Conservation (phyloP, 495 filamentous ascomycete genomes). For the Talaromyces stipitatus region DNA sequence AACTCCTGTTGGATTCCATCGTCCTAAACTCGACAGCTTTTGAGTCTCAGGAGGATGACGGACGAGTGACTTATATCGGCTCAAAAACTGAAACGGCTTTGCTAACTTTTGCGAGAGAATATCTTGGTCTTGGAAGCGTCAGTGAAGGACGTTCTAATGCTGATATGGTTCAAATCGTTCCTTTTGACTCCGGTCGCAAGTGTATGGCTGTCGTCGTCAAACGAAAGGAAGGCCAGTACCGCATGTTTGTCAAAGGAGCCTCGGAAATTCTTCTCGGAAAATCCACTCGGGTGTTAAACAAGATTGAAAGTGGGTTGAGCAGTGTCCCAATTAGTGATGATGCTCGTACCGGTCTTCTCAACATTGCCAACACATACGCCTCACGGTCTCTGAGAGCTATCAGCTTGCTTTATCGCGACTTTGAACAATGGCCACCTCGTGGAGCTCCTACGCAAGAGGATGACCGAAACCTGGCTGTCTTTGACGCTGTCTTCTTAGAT, state of each 20-base stretch:
- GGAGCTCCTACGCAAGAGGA: slow-evolving; percentile 58
- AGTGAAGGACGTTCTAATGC: slow-evolving; percentile 63
- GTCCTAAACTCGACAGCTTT: slow-evolving; percentile 84
- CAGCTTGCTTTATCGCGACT: slow-evolving; percentile 79
- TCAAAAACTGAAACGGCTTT: slow-evolving; percentile 89
- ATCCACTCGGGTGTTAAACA: slow-evolving; percentile 61
- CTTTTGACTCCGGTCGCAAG: slow-evolving; percentile 81
- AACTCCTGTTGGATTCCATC: slow-evolving; percentile 65
- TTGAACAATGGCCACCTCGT: slow-evolving; percentile 79
- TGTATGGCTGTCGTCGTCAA: slow-evolving; percentile 81
- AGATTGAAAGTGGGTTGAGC: slow-evolving; percentile 56
- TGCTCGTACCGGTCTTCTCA: slow-evolving; percentile 50
- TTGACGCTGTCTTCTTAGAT: slow-evolving; percentile 70
- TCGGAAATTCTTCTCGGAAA: slow-evolving; percentile 75
- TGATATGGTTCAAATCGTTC: slow-evolving; percentile 64
- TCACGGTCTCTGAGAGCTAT: slow-evolving; percentile 80
- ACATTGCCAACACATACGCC: slow-evolving; percentile 70
- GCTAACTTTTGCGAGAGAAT: slow-evolving; percentile 63
- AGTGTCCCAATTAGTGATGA: slow-evolving; percentile 48
- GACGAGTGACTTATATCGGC: slow-evolving; percentile 62
- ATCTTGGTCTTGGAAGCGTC: slow-evolving; percentile 67
- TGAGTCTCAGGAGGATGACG: slow-evolving; percentile 63
- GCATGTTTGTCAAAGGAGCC: slow-evolving; percentile 81
- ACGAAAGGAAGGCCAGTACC: slow-evolving; percentile 54
- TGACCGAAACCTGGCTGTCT: slow-evolving; percentile 61